Percentiles rank a stretch among this genome's conserved stretches.
Conservation (phyloP, 2,329 filamentous ascomycete genomes). For the Lasiodiplodia sp. region DNA sequence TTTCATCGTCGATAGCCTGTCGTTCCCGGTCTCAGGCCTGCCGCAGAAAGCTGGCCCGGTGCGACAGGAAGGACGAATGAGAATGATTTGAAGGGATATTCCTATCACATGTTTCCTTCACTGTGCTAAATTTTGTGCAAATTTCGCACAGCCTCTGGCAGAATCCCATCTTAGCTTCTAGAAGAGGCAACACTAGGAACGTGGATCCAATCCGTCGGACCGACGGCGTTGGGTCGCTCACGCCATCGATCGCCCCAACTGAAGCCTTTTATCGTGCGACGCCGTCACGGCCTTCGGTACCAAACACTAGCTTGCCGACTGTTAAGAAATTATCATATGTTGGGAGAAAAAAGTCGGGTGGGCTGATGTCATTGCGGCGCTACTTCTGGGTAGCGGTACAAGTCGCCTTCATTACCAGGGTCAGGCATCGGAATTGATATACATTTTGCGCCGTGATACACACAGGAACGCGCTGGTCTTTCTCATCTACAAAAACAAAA, state of each 20-base stretch:
- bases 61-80: constrained; percentile 14
- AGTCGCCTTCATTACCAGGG: neutral
- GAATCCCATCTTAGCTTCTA: neutral
- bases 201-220: neutral
- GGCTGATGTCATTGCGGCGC: neutral
- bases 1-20: constrained; percentile 17
- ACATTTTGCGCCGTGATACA: neutral
- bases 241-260: neutral
- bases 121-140: neutral
- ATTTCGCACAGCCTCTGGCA: neutral
- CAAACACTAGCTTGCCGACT: neutral
- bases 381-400: neutral
- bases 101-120: neutral
- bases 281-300: neutral
- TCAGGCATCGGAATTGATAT: neutral
- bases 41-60: neutral
- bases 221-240: neutral
- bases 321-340: neutral
- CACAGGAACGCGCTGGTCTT: neutral
- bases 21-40: neutral
- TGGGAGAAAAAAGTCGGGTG: neutral
- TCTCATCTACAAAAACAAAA: neutral
- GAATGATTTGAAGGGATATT: constrained; percentile 19
- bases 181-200: neutral
- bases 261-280: neutral